Percentiles rank a stretch among this genome's conserved stretches.
Evolutionary conservation across 768 basidiomycete genomes (phyloP).

Genomic region (Leccinum incarnatum): DNA sequence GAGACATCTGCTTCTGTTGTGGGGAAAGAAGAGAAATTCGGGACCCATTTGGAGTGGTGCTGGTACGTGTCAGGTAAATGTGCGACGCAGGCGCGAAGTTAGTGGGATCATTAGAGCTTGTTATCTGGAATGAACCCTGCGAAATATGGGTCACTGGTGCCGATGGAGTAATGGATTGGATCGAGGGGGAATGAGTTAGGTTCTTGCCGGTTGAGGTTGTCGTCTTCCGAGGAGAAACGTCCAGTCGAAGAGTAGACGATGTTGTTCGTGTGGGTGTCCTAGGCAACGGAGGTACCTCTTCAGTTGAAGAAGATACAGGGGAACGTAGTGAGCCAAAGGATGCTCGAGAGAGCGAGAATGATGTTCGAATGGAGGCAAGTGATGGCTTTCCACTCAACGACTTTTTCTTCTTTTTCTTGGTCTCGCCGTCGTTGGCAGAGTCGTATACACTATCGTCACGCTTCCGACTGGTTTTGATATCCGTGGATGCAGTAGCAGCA

Average conservation of each 20-base stretch:
- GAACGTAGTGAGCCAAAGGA: constrained; percentile 29
- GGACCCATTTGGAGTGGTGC: constrained; percentile 12
- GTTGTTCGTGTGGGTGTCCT: constrained; percentile 21
- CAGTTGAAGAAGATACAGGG: constrained; percentile 11
- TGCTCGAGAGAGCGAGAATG: constrained; percentile 29
- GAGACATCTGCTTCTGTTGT: constrained; percentile 24
- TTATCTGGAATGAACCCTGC: constrained; percentile 16
- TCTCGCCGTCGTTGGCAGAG: constrained; percentile 20
- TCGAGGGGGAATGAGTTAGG: constrained; percentile 7
- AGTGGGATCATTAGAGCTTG: not conserved
- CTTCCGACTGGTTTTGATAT: not conserved
- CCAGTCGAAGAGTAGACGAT: not conserved
- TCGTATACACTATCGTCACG: constrained; percentile 17
- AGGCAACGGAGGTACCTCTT: constrained; percentile 29
- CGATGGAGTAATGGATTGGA: constrained; percentile 26
- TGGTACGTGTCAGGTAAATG: constrained; percentile 2
- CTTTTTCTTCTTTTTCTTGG: constrained; percentile 17
- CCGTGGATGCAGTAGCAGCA: constrained; percentile 6
- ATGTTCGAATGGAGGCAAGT: constrained; percentile 28
- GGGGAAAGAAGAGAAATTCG: constrained; percentile 23
- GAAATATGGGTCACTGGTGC: constrained; percentile 24
- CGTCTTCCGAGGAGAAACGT: not conserved
- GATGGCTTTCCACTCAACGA: constrained; percentile 28
- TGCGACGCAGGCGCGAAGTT: constrained; percentile 17
- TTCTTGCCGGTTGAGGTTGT: constrained; percentile 18